Evolutionary conservation across 345 rosid species (phyloP), one percentile per base, ranked within the genome.

Genomic region (Eutrema yunnanense): DNA sequence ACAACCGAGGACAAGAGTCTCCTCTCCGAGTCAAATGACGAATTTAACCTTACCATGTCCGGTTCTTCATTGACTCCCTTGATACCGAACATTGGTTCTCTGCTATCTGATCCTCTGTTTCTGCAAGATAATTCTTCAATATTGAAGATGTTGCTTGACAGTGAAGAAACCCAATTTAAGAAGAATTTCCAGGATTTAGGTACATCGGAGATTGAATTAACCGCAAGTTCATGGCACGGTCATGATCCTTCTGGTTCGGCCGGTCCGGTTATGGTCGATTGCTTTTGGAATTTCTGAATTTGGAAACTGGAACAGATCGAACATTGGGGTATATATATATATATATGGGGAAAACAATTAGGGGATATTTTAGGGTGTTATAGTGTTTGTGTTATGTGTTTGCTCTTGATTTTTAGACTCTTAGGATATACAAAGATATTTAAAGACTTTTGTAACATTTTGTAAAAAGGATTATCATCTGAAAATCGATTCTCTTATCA

Each of bases 121-220:
- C 43, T 77, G 46, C 91, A 80, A 67, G 86, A 88, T 26, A 80
- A 82, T 62, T 58, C 34, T 42, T 83, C 86, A 3, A 50, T 86
- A 8, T 2, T 83, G 71, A 85, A 75, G 84, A 78, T 81, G 77
- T 46, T 89, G 68, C 75, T 81, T 29, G 85, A 80, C 42, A 69
- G 72, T 14, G 73, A 68, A 55, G 82, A 67, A 46, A 53, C 59
- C 0, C 16, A 30, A 29, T 60, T 59, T 56, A 74, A 51, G 58
- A 43, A 13, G 54, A 74, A 49, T 29, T 16, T 48, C 56, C 36
- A 74, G 75, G 76, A 36, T 63, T 71, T 70, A 3, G 50, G 64
- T 27, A 73, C 32, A 46, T 26, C 10, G 64, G 73, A 77, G 69
- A 72, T 72, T 7, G 80, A 54, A 30, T 67, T 69, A 81, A 81